Evolutionary conservation across 805 yeast species (phyloP).

Genomic region (Jamesozyma piceae): DNA sequence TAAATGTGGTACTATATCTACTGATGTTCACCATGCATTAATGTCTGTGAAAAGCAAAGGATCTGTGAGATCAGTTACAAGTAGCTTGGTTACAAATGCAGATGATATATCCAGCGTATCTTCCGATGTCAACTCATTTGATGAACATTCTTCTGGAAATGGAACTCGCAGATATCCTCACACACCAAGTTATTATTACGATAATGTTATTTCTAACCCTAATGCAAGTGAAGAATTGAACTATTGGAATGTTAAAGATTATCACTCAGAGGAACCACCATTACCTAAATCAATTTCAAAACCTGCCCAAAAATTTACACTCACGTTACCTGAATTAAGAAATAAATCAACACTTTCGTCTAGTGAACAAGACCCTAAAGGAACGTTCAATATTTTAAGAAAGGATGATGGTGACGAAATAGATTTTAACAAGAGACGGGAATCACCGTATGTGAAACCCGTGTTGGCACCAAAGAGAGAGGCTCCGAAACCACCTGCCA

Average conservation of each 20-base stretch:
- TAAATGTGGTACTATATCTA: constrained; percentile 11
- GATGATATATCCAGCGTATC: constrained; percentile 24
- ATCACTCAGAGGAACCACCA: constrained; percentile 8
- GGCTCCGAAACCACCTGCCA: constrained; percentile 60
- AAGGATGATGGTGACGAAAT: constrained; percentile 58
- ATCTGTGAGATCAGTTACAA: constrained; percentile 22
- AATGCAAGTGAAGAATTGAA: constrained; percentile 16
- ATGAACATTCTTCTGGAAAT: constrained; percentile 19
- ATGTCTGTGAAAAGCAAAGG: constrained; percentile 21
- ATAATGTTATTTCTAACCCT: constrained; percentile 7
- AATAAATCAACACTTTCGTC: background rate
- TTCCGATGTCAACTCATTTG: constrained; percentile 26
- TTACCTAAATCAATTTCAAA: constrained; percentile 9
- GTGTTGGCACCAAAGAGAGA: constrained; percentile 58
- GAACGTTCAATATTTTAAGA: constrained; percentile 59
- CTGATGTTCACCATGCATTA: constrained; percentile 11
- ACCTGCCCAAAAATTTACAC: constrained; percentile 4
- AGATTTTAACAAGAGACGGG: constrained; percentile 71
- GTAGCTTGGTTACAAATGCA: constrained; percentile 18
- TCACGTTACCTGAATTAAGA: constrained; percentile 3
- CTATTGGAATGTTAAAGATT: constrained; percentile 26
- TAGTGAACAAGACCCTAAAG: constrained; percentile 16
- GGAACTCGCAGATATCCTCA: constrained; percentile 24
- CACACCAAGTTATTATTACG: constrained; percentile 29
- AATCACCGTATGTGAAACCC: constrained; percentile 57